phyloP scores from a whole-genome alignment of 257 asterid genomes.

The Capsicum chinense region DNA sequence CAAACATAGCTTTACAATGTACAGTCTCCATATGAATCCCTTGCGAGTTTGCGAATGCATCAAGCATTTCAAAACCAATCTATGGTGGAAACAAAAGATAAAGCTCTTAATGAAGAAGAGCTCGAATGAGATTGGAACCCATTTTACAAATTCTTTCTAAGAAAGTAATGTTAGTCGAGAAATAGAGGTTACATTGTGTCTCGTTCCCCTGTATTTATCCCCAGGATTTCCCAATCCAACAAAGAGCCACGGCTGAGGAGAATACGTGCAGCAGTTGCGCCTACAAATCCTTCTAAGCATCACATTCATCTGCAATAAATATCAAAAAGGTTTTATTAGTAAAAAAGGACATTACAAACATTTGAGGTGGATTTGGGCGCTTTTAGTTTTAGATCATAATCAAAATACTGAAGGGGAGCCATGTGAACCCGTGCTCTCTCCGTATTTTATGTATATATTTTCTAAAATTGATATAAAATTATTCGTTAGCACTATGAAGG shows the following conservation, averaged over 20 bases:
- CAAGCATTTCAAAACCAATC: constrained; percentile 83
- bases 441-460: too few relatives aligned
- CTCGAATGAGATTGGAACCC: constrained; percentile 10
- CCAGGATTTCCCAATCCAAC: constrained; percentile 98
- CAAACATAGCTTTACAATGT: constrained; percentile 87
- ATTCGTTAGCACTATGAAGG: too few relatives aligned
- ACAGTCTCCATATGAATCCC: constrained; percentile 69
- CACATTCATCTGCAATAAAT: constrained; percentile 28
- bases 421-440: too few relatives aligned
- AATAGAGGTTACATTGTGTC: constrained; percentile 62
- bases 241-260: constrained; percentile 81
- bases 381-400: neutral
- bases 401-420: too few relatives aligned
- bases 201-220: constrained; percentile 72
- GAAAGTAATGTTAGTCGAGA: constrained; percentile 5
- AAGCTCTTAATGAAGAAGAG: neutral
- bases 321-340: neutral
- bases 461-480: too few relatives aligned
- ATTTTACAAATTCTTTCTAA: neutral
- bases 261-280: constrained; percentile 49
- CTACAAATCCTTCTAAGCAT: constrained; percentile 56
- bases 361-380: neutral
- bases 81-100: constrained; percentile 11
- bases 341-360: neutral
- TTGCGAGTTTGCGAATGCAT: constrained; percentile 69